Evolutionary conservation across 805 yeast species (phyloP), one percentile per base, ranked within the genome.

Genomic region (Suhomyces prunicola): DNA sequence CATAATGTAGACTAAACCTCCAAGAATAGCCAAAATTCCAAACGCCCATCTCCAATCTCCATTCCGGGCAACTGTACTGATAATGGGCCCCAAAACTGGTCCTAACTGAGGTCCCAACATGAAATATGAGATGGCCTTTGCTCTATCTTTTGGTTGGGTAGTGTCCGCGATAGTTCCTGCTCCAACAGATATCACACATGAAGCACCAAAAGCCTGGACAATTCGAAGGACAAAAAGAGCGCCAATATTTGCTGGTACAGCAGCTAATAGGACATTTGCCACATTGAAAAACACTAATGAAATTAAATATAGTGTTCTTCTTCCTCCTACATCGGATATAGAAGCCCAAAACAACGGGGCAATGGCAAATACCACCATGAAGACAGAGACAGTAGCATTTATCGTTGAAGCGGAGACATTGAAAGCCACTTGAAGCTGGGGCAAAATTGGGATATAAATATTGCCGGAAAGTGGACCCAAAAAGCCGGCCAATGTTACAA

Each of bases 381-480:
- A 82, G 0, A 78, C 81, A 0, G 85, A 79, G 0, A 82, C 84
- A 0, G 86, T 81, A 2, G 82, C 83, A 63, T 82, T 80, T 36
- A 82, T 78, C 0, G 73, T 62, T 0, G 82, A 68, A 2, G 72
- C 63, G 2, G 79, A 73, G 1, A 72, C 73, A 8, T 68, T 40
- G 53, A 79, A 81, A 0, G 69, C 75, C 2, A 63, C 58, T 56
- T 76, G 72, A 23, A 81, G 60, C 6, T 73, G 64, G 2, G 83
- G 84, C 6, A 82, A 57, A 2, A 83, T 70, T 5, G 86, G 86
- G 33, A 82, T 78, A 58, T 81, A 82, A 23, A 82, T 80, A 55
- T 82, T 82, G 2, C 85, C 86, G 8, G 83, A 71, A 47, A 81
- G 66, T 0, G 86, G 86, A 0, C 86, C 86, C 50, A 81, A 57